Evolutionary conservation across 1,284 basidiomycete genomes (phyloP), one percentile per base, ranked within the genome.

Genomic region (Entoloma clypeatum): DNA sequence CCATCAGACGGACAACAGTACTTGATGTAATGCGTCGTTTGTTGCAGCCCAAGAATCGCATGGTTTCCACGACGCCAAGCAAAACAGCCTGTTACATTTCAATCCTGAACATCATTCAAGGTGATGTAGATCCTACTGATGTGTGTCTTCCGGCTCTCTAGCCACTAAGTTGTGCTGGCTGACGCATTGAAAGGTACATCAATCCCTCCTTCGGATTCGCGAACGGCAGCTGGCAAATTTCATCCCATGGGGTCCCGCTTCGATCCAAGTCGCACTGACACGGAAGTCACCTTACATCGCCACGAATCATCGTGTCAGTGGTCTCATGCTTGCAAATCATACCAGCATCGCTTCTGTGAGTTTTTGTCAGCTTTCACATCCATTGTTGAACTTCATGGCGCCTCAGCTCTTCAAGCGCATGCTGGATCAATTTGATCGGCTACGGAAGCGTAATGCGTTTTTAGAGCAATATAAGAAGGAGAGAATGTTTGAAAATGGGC

Each of bases 171-270:
- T 36, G 25, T 16, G 18, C 27, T 42, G 31, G 16, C 7, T 29
- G 28, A 32, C 24, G 17, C 36, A 7, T 44, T 33, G 11, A 11
- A 28, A 93, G 90, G 88, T 93, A 6, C 96, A 99, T 64, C 96
- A 99, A 79, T 96, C 92, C 10, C 71, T 99, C 23, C 75, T 99
- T 17, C 85, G 96, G 7, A 99, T 99, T 55, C 81, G 96, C 23
- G 96, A 99, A 66, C 80, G 95, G 22, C 92, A 98, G 58, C 74
- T 99, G 10, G 95, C 96, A 5, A 96, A 88, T 61, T 99, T 99
- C 64, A 98, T 99, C 48, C 95, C 96, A 2, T 99, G 96, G 96
- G 96, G 96, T 3, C 96, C 96, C 1, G 95, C 95, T 1, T 94
- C 91, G 31, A 97, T 98, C 55, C 96, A 99, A 67, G 94, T 99